phyloP scores from a whole-genome alignment of 768 basidiomycete species.

The Lentinula detonsa region DNA sequence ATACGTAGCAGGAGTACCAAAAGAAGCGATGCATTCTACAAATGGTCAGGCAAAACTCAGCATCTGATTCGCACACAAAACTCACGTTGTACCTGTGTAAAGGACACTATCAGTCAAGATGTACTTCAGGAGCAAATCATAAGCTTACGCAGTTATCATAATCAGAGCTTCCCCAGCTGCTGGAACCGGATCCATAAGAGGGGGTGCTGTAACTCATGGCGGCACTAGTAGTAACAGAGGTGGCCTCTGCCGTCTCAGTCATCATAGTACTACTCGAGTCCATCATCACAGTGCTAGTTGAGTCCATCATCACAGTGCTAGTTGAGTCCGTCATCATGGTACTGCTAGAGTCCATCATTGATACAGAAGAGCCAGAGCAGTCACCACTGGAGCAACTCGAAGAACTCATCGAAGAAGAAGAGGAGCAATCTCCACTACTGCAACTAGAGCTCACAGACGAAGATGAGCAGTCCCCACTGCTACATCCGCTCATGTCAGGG shows the following conservation, averaged over 20 bases:
- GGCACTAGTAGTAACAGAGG: conserved; percentile 20
- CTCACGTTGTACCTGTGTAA: conserved; percentile 45
- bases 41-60: neutral
- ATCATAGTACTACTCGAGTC: neutral
- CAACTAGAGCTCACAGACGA: conserved; percentile 9
- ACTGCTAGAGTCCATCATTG: neutral
- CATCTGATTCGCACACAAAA: conserved; percentile 8
- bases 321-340: conserved; percentile 18
- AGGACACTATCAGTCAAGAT: neutral
- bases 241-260: conserved; percentile 8
- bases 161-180: conserved; percentile 47
- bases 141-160: conserved; percentile 53
- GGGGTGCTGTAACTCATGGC: conserved; percentile 30
- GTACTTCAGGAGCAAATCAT: neutral
- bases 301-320: conserved; percentile 10
- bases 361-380: neutral
- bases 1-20: conserved; percentile 33
- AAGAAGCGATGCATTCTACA: conserved; percentile 48
- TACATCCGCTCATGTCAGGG: neutral
- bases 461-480: neutral
- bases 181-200: conserved; percentile 58
- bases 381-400: too few species aligned
- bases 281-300: neutral
- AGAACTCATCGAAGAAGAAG: neutral
- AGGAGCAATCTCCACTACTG: conserved; percentile 5